Conservation (phyloP, 2,329 filamentous ascomycete genomes). For the Trichoderma sp. region DNA sequence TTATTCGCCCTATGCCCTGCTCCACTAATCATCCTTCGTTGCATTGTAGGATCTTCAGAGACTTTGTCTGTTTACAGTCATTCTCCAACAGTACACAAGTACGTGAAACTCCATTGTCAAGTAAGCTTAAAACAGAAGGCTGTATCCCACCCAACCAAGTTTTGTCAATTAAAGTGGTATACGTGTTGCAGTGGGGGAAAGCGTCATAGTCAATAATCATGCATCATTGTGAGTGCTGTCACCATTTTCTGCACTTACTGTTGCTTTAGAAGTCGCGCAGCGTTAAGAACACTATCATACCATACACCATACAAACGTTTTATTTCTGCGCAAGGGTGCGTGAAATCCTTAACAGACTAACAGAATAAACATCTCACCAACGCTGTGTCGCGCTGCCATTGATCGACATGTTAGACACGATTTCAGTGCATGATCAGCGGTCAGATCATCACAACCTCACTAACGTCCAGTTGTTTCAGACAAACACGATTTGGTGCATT, state of each 20-base stretch:
- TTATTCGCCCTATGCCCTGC: neutral
- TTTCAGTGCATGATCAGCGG: neutral
- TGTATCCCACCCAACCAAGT: neutral
- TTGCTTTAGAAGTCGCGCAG: neutral
- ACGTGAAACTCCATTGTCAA: neutral
- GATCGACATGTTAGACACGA: neutral
- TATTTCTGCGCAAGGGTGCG: neutral
- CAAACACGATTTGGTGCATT: neutral
- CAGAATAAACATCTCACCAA: neutral
- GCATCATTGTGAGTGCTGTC: neutral
- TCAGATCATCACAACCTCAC: neutral
- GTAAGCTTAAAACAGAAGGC: neutral
- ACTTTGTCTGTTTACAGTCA: neutral
- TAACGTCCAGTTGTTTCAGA: neutral
- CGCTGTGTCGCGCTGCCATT: neutral
- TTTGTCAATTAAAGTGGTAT: neutral
- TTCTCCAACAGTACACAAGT: neutral
- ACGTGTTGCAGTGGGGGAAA: neutral
- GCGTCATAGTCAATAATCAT: neutral
- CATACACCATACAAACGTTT: neutral
- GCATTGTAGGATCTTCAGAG: neutral
- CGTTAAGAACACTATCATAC: neutral
- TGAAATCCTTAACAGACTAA: neutral
- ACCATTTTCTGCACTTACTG: neutral
- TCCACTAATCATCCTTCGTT: neutral